phyloP scores from a whole-genome alignment of 1,139 yeast genomes.

The Sugiyamaella castrensis region DNA sequence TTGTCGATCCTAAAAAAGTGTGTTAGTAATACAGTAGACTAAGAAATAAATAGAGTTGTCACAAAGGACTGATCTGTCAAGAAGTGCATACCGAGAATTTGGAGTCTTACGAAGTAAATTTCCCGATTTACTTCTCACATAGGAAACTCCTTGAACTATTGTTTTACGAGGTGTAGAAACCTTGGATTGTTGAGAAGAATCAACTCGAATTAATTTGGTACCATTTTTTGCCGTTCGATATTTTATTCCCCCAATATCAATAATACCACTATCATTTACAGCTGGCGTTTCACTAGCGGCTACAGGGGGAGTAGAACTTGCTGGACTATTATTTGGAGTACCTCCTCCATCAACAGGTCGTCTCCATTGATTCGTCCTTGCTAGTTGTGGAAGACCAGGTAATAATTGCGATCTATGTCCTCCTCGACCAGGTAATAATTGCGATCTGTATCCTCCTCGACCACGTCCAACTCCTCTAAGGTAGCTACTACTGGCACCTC shows the following conservation, averaged over 20 bases:
- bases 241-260: slow-evolving; percentile 29
- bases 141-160: slow-evolving; percentile 29
- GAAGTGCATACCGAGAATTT: slow-evolving; percentile 6
- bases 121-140: slow-evolving; percentile 32
- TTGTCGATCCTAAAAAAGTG: slow-evolving; percentile 7
- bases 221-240: slow-evolving; percentile 26
- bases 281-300: slow-evolving; percentile 6
- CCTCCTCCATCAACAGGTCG: slow-evolving; percentile 10
- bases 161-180: slow-evolving; percentile 28
- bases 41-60: background rate
- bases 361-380: slow-evolving; percentile 12
- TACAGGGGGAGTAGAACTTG: background rate
- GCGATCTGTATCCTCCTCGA: slow-evolving; percentile 1
- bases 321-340: background rate
- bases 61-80: too few relatives aligned
- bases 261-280: slow-evolving; percentile 13
- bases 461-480: too few relatives aligned
- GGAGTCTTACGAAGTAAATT: slow-evolving; percentile 23
- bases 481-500: slow-evolving; percentile 4
- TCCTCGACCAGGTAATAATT: background rate
- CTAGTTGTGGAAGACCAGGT: too few relatives aligned
- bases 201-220: slow-evolving; percentile 26
- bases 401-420: slow-evolving; percentile 4
- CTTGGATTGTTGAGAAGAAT: background rate
- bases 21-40: background rate